A percentile compares a stretch with the other conserved stretches of the same genome.
Evolutionary conservation across 495 filamentous ascomycete species (phyloP).

Genomic region (Pyronema omphalodes): DNA sequence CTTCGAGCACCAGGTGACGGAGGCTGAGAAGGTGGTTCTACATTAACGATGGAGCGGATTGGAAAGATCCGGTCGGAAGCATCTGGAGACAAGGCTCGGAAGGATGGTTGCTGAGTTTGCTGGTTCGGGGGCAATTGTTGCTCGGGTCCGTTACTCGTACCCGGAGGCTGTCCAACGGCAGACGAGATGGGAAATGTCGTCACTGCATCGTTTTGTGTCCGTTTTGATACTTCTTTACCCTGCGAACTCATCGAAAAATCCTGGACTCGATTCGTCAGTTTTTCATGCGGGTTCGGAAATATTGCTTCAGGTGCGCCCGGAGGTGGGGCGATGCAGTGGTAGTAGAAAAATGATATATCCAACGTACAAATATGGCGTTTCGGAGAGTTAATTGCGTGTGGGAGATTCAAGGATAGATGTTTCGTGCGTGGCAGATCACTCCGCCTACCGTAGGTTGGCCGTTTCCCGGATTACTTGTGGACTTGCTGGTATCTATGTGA

Average conservation of each 20-base stretch:
- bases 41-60: conserved; percentile 62
- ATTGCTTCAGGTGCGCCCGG: background rate
- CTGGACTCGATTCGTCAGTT: background rate
- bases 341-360: background rate
- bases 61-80: conserved; percentile 57
- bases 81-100: conserved; percentile 28
- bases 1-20: conserved; percentile 1
- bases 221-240: background rate
- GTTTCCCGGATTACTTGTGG: background rate
- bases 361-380: background rate
- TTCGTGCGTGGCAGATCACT: background rate
- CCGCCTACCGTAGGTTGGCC: background rate
- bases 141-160: background rate
- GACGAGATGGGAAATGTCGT: background rate
- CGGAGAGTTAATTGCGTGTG: background rate
- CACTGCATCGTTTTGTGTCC: background rate
- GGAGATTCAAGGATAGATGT: background rate
- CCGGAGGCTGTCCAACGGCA: background rate
- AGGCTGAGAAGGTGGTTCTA: conserved; percentile 38
- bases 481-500: background rate
- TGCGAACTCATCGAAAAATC: background rate
- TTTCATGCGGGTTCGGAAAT: background rate
- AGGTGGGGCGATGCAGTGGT: background rate
- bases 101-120: conserved; percentile 2
- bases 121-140: background rate